Base-by-base conservation (phyloP, 129 eudicot genomes). In the Solidago caesia region DNA sequence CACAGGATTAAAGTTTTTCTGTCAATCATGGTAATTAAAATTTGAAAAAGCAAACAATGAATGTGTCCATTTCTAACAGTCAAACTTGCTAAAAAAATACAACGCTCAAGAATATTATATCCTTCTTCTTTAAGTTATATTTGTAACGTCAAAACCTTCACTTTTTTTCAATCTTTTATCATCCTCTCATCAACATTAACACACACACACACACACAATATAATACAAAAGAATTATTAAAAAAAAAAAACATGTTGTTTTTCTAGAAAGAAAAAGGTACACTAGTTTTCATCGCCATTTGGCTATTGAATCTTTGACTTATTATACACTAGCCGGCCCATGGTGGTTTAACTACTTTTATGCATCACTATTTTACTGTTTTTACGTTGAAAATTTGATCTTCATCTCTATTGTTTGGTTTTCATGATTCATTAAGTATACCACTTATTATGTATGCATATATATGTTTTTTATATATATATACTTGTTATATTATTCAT, bases 281-380 rank as follows among this genome's bases (percentile, higher is more conserved):
- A 3, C 25, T 80, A 44, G 57, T 59, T 44, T 75, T 76, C 58
- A 75, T 81, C 81, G 74, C 55, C 81, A 27, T 61, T 74, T 44
- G 45, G 57, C 66, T 57, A 71, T 72, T 64, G 44, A 57, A 62
- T 61, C 42, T 72, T 72, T 79, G 73, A 57, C 64, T 79, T 72
- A 46, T 79, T 69, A 41, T 60, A 2, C 61, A 69, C 49, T 67
- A 56, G 85, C 85, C 81, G 85, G 85, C 85, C 62, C 42, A 8
- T 63, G 53, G 77, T 81, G 63, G 80, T 63, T 77, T 25, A 81
- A 33, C 77, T 29, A 77, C 77, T 67, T 51, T 44, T 64, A n/a
- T 76, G 70, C 77, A 81, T 46, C 80, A 69, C 7, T 57, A 26
- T 45, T 43, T 70, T 33, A 62, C 45, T 76, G 45, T 43, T 64